Conservation (phyloP, 768 basidiomycete genomes). For the Hebeloma cylindrosporum region DNA sequence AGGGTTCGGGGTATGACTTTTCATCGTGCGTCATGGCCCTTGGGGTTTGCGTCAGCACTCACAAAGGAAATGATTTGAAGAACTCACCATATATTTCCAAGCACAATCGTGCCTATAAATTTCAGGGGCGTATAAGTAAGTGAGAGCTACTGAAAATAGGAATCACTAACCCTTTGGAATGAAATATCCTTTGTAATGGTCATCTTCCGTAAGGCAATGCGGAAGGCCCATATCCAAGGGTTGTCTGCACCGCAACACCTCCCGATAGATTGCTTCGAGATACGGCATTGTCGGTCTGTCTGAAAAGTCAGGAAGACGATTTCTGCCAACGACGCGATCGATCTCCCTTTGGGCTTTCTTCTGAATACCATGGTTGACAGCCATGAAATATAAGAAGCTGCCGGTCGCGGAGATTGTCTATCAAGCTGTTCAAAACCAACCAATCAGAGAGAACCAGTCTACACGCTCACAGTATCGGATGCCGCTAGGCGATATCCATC, state of each 20-base stretch:
- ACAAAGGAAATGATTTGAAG: background rate
- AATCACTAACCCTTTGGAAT: constrained; percentile 27
- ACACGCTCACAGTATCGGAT: constrained; percentile 12
- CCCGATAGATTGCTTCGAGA: constrained; percentile 15
- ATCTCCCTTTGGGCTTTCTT: constrained; percentile 32
- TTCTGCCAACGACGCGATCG: constrained; percentile 29
- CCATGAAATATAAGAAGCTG: constrained; percentile 30
- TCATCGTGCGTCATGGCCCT: constrained; percentile 36
- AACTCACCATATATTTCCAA: constrained; percentile 29
- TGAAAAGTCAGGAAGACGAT: constrained; percentile 26
- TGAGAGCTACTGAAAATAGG: too few species aligned
- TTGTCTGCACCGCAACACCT: constrained; percentile 15
- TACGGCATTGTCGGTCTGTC: constrained; percentile 28
- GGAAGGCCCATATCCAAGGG: constrained; percentile 14
- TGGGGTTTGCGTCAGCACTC: too few species aligned
- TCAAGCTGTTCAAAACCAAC: background rate
- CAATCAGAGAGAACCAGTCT: background rate
- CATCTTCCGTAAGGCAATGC: constrained; percentile 24
- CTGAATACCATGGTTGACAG: constrained; percentile 28
- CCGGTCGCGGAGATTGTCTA: constrained; percentile 15
- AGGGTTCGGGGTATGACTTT: constrained; percentile 30
- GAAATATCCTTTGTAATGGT: constrained; percentile 21
- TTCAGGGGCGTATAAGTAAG: too few species aligned
- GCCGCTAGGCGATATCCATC: too few species aligned
- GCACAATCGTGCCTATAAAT: constrained; percentile 15